phyloP scores from a whole-genome alignment of 1,284 basidiomycete genomes.

The Heterobasidion irregulare region DNA sequence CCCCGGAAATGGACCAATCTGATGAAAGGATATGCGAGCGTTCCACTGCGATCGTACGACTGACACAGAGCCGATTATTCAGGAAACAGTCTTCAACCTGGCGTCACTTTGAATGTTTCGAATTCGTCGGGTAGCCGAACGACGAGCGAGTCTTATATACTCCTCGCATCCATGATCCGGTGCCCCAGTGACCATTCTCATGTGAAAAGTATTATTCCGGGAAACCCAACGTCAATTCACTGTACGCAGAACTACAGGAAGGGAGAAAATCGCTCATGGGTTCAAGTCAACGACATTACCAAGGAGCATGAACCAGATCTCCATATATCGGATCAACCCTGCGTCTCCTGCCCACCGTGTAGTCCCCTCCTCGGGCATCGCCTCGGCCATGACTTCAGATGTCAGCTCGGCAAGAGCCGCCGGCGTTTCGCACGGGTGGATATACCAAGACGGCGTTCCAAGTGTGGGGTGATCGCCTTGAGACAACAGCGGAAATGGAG shows the following conservation, averaged over 20 bases:
- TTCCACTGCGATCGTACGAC: slow-evolving; percentile 18
- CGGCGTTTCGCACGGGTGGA: slow-evolving; percentile 76
- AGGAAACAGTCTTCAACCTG: neutral
- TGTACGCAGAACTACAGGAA: neutral
- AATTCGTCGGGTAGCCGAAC: neutral
- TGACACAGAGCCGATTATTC: slow-evolving; percentile 2
- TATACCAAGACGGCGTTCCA: slow-evolving; percentile 68
- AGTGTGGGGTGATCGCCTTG: slow-evolving; percentile 78
- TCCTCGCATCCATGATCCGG: neutral
- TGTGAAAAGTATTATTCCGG: slow-evolving; percentile 1
- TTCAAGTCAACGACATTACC: slow-evolving; percentile 48
- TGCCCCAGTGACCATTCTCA: neutral
- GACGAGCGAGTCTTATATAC: slow-evolving; percentile 1
- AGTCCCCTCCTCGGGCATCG: slow-evolving; percentile 2
- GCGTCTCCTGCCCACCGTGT: slow-evolving; percentile 20
- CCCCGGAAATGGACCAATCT: slow-evolving; percentile 13
- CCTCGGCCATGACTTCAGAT: slow-evolving; percentile 27
- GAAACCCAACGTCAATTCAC: neutral
- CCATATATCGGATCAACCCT: slow-evolving; percentile 42
- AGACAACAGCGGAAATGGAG: slow-evolving; percentile 66
- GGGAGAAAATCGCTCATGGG: slow-evolving; percentile 2
- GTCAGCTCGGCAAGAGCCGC: slow-evolving; percentile 59
- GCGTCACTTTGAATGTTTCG: neutral
- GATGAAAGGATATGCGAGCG: slow-evolving; percentile 7
- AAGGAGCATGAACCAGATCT: slow-evolving; percentile 70